These are phyloP conservation scores for Auriculariales sp. DNA, from an alignment of 768 basidiomycete genomes.

Conservation along the genomic window DNA sequence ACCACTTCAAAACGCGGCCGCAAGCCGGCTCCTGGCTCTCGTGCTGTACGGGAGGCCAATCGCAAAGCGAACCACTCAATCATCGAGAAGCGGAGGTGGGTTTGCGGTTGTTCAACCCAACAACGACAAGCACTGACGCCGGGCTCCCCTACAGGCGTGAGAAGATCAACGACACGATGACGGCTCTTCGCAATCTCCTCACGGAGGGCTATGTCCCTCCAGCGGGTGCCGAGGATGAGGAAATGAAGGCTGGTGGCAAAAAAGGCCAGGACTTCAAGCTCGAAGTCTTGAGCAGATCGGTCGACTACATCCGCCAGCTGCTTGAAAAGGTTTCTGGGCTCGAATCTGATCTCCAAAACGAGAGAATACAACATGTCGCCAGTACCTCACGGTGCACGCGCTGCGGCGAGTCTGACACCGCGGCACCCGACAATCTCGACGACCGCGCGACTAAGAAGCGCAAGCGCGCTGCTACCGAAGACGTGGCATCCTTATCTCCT, in stretches of 20 bases:
- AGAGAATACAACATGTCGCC: no score
- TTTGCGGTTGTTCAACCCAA: no score
- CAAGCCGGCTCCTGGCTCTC: not conserved
- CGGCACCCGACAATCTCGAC: no score
- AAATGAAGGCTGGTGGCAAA: not conserved
- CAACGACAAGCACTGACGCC: not conserved
- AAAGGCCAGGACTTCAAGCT: conserved; percentile 1
- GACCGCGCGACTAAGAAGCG: no score
- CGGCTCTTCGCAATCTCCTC: not conserved
- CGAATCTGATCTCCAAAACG: not conserved
- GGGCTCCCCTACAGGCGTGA: not conserved
- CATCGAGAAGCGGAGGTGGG: not conserved
- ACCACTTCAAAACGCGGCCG: not conserved
- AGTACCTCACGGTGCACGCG: no score
- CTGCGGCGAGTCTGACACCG: no score
- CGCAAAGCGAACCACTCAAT: not conserved
- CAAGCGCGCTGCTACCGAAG: not conserved
- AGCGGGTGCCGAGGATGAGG: not conserved
- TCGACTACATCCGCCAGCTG: not conserved
- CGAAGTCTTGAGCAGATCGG: not conserved
- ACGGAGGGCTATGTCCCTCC: not conserved
- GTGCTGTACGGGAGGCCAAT: not conserved
- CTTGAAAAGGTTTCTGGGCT: not conserved
- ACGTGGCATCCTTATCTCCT: not conserved
- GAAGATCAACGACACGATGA: not conserved